Evolutionary conservation across 257 asterid species (phyloP).

Genomic region (Solanum lycopersicoides): DNA sequence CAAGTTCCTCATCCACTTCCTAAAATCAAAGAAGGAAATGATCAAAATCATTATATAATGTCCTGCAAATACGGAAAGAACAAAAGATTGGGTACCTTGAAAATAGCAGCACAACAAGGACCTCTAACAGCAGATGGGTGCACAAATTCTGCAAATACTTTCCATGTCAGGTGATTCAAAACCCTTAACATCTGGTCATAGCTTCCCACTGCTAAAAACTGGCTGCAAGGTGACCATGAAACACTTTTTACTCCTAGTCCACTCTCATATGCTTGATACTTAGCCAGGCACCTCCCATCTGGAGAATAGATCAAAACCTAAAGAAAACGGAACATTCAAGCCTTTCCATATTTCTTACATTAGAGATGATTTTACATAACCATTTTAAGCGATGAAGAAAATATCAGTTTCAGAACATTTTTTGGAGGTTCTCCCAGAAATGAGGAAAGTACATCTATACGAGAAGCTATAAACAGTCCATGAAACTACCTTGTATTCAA

Average conservation of each 20-base stretch:
- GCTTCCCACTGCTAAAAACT: slow-evolving; percentile 93
- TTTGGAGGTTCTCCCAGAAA: neutral
- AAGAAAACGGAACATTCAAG: slow-evolving; percentile 4
- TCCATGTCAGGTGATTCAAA: slow-evolving; percentile 98
- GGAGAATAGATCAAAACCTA: slow-evolving; percentile 93
- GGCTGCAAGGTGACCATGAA: slow-evolving; percentile 97
- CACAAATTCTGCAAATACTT: slow-evolving; percentile 92
- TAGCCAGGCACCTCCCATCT: slow-evolving; percentile 91
- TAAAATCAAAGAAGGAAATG: slow-evolving; percentile 13
- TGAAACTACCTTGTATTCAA: slow-evolving; percentile 81
- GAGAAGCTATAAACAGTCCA: neutral
- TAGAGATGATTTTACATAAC: neutral
- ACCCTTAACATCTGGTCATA: slow-evolving; percentile 97
- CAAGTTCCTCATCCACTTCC: slow-evolving; percentile 96
- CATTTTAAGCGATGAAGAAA: neutral
- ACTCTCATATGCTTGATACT: slow-evolving; percentile 96
- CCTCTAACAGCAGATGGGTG: slow-evolving; percentile 77
- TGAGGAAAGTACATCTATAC: neutral
- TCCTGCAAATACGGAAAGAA: neutral
- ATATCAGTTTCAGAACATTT: neutral
- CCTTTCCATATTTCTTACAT: neutral
- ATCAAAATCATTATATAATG: neutral
- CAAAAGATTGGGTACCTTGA: slow-evolving; percentile 47
- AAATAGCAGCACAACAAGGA: slow-evolving; percentile 92
- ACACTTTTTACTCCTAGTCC: slow-evolving; percentile 95